Evolutionary conservation across 2,329 filamentous ascomycete genomes (phyloP).

Genomic region (Colletotrichum tanaceti): DNA sequence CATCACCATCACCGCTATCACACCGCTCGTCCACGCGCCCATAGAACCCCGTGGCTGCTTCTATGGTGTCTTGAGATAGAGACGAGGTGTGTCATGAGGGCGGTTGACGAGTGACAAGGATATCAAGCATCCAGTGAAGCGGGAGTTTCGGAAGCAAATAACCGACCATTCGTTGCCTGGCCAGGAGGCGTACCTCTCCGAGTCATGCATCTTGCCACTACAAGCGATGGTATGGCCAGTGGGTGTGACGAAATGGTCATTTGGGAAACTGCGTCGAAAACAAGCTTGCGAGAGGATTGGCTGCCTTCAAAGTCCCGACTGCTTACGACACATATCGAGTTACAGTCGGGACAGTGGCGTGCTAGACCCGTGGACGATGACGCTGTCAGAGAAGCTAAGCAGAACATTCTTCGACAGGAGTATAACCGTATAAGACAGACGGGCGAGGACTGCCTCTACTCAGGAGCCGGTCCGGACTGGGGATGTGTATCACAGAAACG

Average conservation of each 20-base stretch:
- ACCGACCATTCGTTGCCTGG: slow-evolving; percentile 9
- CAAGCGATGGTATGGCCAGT: slow-evolving; percentile 11
- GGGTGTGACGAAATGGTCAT: slow-evolving; percentile 8
- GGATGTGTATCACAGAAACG: slow-evolving; percentile 5
- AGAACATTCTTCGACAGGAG: neutral
- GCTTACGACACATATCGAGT: neutral
- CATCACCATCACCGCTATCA: slow-evolving; percentile 5
- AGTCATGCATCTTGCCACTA: slow-evolving; percentile 25
- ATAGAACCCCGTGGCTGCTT: slow-evolving; percentile 14
- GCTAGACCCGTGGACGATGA: slow-evolving; percentile 2
- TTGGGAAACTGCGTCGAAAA: slow-evolving; percentile 7
- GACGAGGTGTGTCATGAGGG: slow-evolving; percentile 18
- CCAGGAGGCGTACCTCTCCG: slow-evolving; percentile 9
- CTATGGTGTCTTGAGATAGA: neutral
- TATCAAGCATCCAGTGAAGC: slow-evolving; percentile 14
- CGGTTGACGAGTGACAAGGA: neutral
- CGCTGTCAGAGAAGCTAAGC: slow-evolving; percentile 1
- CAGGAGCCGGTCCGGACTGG: neutral
- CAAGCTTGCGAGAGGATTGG: slow-evolving; percentile 21
- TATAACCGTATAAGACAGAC: slow-evolving; percentile 1
- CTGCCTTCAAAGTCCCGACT: neutral
- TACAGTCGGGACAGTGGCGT: slow-evolving; percentile 8
- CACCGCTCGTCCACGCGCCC: slow-evolving; percentile 13
- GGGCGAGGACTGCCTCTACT: neutral
- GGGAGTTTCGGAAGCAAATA: slow-evolving; percentile 21